These are phyloP conservation scores for Cystobasidium pallidum DNA, from an alignment of 1,284 basidiomycete genomes.

Conservation along the genomic window DNA sequence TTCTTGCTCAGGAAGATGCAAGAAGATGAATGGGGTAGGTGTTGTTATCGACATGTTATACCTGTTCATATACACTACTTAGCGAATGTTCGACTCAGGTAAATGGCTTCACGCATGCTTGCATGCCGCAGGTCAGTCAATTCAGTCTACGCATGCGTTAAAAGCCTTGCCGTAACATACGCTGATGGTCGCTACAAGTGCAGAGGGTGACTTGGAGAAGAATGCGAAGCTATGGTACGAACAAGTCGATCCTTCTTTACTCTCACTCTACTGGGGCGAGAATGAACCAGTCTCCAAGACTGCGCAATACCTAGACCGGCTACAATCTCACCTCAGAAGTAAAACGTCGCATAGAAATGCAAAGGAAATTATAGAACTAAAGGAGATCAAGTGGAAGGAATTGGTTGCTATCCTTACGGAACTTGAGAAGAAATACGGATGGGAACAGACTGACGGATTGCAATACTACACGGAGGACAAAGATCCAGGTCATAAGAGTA, in stretches of 20 bases:
- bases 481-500: slow-evolving; percentile 42
- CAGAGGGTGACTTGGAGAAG: slow-evolving; percentile 43
- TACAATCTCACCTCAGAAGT: slow-evolving; percentile 12
- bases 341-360: neutral
- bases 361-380: slow-evolving; percentile 10
- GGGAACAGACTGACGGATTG: slow-evolving; percentile 39
- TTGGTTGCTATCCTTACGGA: slow-evolving; percentile 34
- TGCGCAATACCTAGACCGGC: neutral
- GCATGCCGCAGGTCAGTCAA: slow-evolving; percentile 34
- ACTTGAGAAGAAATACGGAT: slow-evolving; percentile 42
- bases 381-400: slow-evolving; percentile 43
- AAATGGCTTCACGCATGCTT: slow-evolving; percentile 46
- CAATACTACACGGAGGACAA: slow-evolving; percentile 41
- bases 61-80: neutral
- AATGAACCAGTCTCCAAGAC: slow-evolving; percentile 11
- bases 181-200: neutral
- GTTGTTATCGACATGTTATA: neutral
- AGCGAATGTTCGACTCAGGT: slow-evolving; percentile 4
- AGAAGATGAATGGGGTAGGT: slow-evolving; percentile 46
- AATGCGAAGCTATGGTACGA: slow-evolving; percentile 47
- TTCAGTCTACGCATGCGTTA: neutral
- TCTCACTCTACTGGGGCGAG: slow-evolving; percentile 34
- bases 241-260: slow-evolving; percentile 33
- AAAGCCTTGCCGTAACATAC: neutral
- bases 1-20: slow-evolving; percentile 46